Conservation (phyloP, 2,329 filamentous ascomycete species). For the Fusarium annulatum region DNA sequence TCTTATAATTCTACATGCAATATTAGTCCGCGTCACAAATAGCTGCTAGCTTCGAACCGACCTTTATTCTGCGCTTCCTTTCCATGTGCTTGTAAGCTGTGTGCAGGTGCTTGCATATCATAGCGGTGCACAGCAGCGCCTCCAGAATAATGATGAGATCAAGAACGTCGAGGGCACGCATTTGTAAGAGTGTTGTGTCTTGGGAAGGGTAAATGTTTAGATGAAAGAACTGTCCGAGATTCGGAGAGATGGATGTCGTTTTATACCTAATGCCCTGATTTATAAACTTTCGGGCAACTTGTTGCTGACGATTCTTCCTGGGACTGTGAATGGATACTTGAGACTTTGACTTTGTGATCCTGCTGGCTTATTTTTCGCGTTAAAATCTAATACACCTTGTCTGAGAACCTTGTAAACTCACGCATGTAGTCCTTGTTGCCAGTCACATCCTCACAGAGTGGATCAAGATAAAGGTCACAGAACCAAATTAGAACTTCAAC, state of each 20-base stretch:
- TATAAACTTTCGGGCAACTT: background rate
- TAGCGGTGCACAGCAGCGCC: background rate
- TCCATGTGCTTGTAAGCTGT: too few relatives aligned
- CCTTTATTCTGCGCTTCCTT: background rate
- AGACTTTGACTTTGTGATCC: fast-evolving
- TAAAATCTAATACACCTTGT: too few relatives aligned
- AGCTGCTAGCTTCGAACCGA: background rate
- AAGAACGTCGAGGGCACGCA: background rate
- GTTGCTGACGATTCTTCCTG: fast-evolving
- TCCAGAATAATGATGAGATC: background rate
- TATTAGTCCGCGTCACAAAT: background rate
- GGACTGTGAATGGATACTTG: background rate
- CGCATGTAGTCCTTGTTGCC: background rate
- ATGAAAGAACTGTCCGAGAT: background rate
- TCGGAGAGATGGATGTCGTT: fast-evolving
- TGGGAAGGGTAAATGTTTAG: background rate
- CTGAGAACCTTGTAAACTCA: background rate
- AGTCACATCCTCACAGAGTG: background rate
- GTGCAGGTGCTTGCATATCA: background rate
- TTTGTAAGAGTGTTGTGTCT: background rate
- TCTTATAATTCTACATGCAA: background rate
- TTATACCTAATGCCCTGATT: background rate
- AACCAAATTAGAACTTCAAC: too few relatives aligned
- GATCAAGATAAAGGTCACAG: background rate
- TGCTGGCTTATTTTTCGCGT: too few relatives aligned